phyloP scores from a whole-genome alignment of 768 basidiomycete species.

The Lactarius quietus region DNA sequence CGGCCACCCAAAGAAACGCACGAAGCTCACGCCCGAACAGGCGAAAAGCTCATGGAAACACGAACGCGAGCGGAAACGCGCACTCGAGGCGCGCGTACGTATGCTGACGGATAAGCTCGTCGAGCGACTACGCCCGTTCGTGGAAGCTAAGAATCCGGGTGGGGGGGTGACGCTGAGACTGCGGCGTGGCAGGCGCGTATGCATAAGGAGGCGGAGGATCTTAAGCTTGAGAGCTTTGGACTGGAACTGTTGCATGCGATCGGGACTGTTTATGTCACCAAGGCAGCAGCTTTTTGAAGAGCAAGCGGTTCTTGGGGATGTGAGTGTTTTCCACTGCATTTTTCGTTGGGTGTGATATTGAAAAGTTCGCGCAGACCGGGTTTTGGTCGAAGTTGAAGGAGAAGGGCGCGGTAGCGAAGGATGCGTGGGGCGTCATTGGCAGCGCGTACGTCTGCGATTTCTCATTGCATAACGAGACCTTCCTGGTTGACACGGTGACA shows the following conservation, averaged over 20 bases:
- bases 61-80: slow-evolving; percentile 75
- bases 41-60: slow-evolving; percentile 77
- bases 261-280: slow-evolving; percentile 88
- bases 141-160: slow-evolving; percentile 84
- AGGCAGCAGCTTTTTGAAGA: slow-evolving; percentile 91
- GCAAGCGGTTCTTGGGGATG: slow-evolving; percentile 88
- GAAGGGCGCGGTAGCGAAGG: slow-evolving; percentile 89
- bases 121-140: slow-evolving; percentile 84
- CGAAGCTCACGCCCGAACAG: slow-evolving; percentile 75
- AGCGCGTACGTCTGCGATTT: slow-evolving; percentile 66
- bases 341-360: slow-evolving; percentile 3
- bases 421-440: slow-evolving; percentile 94
- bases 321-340: slow-evolving; percentile 41
- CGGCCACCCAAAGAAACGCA: slow-evolving; percentile 35
- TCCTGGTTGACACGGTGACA: slow-evolving; percentile 27
- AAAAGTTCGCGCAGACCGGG: no score
- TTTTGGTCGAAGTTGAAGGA: slow-evolving; percentile 95
- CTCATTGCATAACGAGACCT: no score
- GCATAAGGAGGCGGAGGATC: slow-evolving; percentile 82
- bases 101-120: slow-evolving; percentile 73
- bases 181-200: slow-evolving; percentile 72
- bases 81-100: slow-evolving; percentile 73
- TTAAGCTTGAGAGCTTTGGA: slow-evolving; percentile 97
- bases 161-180: slow-evolving; percentile 81
- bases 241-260: slow-evolving; percentile 94